Evolutionary conservation across 108 stramenopile genomes (phyloP), one percentile per base, ranked within the genome.

Genomic region (Pseudonitzschia delicatissima): DNA sequence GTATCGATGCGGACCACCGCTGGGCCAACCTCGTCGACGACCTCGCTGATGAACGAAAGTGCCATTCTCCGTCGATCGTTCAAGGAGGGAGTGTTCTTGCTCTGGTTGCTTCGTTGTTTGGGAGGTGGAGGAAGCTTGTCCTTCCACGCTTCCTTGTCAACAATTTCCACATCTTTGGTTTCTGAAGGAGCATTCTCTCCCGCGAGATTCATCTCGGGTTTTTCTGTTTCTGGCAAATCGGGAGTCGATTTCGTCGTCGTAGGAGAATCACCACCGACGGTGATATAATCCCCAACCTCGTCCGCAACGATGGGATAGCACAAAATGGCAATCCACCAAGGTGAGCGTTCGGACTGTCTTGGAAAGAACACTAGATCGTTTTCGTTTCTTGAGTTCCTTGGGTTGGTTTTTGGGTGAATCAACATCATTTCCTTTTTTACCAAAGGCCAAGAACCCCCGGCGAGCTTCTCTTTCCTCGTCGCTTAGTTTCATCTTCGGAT

Each of bases 1-100:
- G 91, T 95, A 69, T 96, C 95, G 23, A 96, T 75, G 13, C 95
- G 84, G 5, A 94, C 81, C 2, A 92, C 91, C 6, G 92, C 71
- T 20, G 92, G 95, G 28, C 92, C 92, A 7, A 91, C 82, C 35
- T 81, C 67, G 28, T 80, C 65, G 0, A 94, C 92, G 11, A 91
- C 95, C 21, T 82, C 74, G 17, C 82, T 72, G 3, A 96, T 87
- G 73, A 86, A 82, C 2, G 66, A 52, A 18, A 66, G 51, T 17
- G 51, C 51, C 33, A 53, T 23, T 20, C 33, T 33, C 8, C 66
- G 45, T 34, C 48, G 48, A 21, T 66, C 66, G 32, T 55, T 55
- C 53, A 55, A 33, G 3, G 53, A 34, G 32, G 8, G 28, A 27
- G 13, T 12, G 34, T 32, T 33, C 29, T 5, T 55, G 32, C 32